Evolutionary conservation across 129 eudicot genomes (phyloP).

Genomic region (Pseudognaphalium luteoalbum): DNA sequence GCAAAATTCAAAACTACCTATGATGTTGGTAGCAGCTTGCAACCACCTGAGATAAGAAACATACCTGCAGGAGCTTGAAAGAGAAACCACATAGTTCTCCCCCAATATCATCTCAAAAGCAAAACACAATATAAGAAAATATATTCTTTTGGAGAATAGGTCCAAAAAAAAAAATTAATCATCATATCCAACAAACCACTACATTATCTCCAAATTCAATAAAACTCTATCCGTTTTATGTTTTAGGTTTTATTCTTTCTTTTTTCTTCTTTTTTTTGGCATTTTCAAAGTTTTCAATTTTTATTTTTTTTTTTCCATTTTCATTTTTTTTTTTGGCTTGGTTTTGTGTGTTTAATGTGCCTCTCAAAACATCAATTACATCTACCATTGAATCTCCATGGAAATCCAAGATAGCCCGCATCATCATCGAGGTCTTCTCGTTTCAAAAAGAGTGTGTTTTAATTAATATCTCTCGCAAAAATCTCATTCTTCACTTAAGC

Average conservation of each 20-base stretch:
- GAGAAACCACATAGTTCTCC: background rate
- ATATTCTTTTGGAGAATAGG: background rate
- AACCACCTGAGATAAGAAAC: background rate
- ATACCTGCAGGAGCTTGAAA: background rate
- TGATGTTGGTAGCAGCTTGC: background rate
- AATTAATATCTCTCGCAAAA: background rate
- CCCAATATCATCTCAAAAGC: background rate
- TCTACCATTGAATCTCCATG: constrained; percentile 34
- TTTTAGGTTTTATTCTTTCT: constrained; percentile 1
- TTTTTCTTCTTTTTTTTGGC: constrained; percentile 1
- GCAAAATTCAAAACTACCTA: background rate
- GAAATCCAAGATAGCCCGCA: constrained; percentile 43
- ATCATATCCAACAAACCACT: constrained; percentile 23
- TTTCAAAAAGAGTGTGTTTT: constrained; percentile 23
- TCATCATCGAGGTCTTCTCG: constrained; percentile 41
- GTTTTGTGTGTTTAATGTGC: constrained; percentile 31
- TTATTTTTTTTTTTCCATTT: background rate
- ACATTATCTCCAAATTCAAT: constrained; percentile 18
- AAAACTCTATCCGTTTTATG: constrained; percentile 1
- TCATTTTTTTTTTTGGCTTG: background rate
- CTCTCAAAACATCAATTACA: constrained; percentile 44
- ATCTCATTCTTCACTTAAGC: constrained; percentile 23
- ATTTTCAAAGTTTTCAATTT: background rate
- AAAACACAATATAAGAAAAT: constrained; percentile 10
- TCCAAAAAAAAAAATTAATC: constrained; percentile 13